Evolutionary conservation across 345 rosid species (phyloP), one percentile per base, ranked within the genome.

Genomic region (Alliaria petiolata): DNA sequence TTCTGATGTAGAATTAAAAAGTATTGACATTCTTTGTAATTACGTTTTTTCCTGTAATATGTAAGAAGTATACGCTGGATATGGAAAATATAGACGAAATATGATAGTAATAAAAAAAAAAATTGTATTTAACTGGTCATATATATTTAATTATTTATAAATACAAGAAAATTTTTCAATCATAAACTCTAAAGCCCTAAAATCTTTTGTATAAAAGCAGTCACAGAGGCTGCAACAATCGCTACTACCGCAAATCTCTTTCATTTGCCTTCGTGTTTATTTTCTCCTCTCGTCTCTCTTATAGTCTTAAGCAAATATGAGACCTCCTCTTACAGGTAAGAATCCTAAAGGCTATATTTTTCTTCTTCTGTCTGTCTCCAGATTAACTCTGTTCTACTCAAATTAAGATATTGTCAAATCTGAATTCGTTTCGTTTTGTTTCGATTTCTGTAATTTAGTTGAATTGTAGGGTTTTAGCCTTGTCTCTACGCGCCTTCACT

Each of bases 281-380:
- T 11, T 2, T 56, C 11, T 7, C 0, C 10, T 56, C 51, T 57
- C 65, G 44, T 45, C 57, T 44, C n/a, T 45, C 35, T 1, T 6
- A 1, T 33, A 7, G 11, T 40, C 30, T 40, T 16, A 15, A 16
- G 5, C 54, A 62, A 15, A 52, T 2, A 71, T 71, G 76, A 71
- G 76, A 43, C 69, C 69, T 7, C 69, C 76, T 6, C 10, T 62
- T 39, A 62, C 61, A 42, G 62, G 76, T 71, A 42, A 62, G 0
- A 42, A 26, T 14, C 20, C 16, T 49, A 4, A 16, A 58, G 49
- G 4, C 40, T 14, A 8, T 8, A 0, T 33, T 28, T 67, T 68
- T 17, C 43, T 44, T 53, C 22, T 53, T 54, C n/a, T 16, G 19
- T 39, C 10, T 40, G 45, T 42, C 6, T 64, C 13, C 8, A 2